Evolutionary conservation across 345 rosid species (phyloP).

Genomic region (Populus deltoides): DNA sequence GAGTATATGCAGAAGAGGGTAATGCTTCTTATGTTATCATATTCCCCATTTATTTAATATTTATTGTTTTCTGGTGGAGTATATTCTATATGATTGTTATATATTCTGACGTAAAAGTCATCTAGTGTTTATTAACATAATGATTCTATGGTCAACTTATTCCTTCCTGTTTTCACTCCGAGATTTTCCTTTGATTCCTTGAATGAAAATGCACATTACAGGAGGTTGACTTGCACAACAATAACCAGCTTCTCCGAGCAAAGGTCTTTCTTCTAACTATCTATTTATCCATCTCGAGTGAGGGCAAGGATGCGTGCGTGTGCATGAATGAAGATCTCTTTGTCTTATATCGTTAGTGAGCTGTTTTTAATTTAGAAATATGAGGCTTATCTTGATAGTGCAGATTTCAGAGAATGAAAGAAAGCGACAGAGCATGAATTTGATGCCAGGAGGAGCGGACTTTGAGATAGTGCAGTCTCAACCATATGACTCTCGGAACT

Average conservation of each 20-base stretch:
- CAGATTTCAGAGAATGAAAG: slow-evolving; percentile 90
- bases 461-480: slow-evolving; percentile 62
- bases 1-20: slow-evolving; percentile 85
- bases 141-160: background rate
- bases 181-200: background rate
- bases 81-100: background rate
- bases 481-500: slow-evolving; percentile 65
- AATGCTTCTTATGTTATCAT: background rate
- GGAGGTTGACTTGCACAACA: slow-evolving; percentile 95
- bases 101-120: background rate
- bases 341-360: background rate
- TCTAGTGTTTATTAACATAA: background rate
- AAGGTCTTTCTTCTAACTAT: slow-evolving; percentile 47
- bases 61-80: background rate
- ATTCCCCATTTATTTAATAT: background rate
- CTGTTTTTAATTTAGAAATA: background rate
- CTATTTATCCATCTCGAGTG: background rate
- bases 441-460: slow-evolving; percentile 76
- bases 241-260: slow-evolving; percentile 88
- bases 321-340: background rate
- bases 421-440: slow-evolving; percentile 61
- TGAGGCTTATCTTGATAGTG: slow-evolving; percentile 1
- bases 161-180: background rate
- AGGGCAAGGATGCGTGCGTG: background rate
- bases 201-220: slow-evolving; percentile 19